A percentile compares a stretch with the other conserved stretches of the same genome.
Evolutionary conservation across 2,329 filamentous ascomycete genomes (phyloP).

Genomic region (Drechslerella stenobrocha): DNA sequence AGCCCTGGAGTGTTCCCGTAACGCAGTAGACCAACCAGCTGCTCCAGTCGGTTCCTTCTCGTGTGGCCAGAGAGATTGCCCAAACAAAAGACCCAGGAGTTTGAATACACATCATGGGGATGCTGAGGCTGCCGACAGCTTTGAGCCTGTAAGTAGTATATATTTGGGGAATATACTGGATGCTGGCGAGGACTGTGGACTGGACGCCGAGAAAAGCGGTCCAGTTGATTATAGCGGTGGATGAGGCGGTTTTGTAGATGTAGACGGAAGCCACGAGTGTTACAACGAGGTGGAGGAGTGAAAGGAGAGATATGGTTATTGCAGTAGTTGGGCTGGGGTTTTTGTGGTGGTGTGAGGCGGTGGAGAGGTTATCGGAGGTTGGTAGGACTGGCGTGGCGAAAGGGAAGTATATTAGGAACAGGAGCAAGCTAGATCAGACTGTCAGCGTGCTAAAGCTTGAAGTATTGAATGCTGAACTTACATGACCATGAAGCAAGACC

Average conservation of each 20-base stretch:
- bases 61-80: conserved; percentile 76
- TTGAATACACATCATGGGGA: conserved; percentile 98
- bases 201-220: conserved; percentile 82
- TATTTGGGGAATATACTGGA: conserved; percentile 96
- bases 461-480: conserved; percentile 59
- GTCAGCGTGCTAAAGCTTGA: neutral
- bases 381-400: conserved; percentile 62
- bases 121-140: conserved; percentile 85
- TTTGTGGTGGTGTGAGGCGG: conserved; percentile 54
- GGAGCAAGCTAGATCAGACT: conserved; percentile 67
- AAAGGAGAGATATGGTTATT: conserved; percentile 71
- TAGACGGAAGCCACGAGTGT: conserved; percentile 69
- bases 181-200: conserved; percentile 73
- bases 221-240: conserved; percentile 73
- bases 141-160: conserved; percentile 84
- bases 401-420: conserved; percentile 95
- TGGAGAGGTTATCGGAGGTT: conserved; percentile 53
- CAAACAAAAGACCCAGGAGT: conserved; percentile 91
- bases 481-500: conserved; percentile 90
- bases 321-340: conserved; percentile 76
- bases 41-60: conserved; percentile 84
- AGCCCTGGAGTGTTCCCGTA: conserved; percentile 81
- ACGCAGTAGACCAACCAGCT: conserved; percentile 91
- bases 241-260: conserved; percentile 52
- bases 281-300: conserved; percentile 72